Evolutionary conservation across 1,139 yeast species (phyloP), one percentile per base, ranked within the genome.

Genomic region (Candida frijolesensis): DNA sequence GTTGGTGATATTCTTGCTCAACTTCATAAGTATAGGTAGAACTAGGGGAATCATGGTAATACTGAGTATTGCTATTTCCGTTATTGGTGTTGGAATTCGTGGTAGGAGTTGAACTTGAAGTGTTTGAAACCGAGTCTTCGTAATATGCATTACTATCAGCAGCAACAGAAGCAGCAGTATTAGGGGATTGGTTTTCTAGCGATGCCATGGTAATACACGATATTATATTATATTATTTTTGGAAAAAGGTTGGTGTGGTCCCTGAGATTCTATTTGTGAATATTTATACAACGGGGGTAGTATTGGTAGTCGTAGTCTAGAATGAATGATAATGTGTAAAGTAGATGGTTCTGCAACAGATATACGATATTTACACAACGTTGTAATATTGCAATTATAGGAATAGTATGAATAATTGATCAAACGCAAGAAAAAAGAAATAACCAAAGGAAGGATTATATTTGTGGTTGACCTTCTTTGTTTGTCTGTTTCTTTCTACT

Each of bases 1-100:
- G 50, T 15, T 42, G 35, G n/a, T 29, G 44, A 14, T 33, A 42
- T 25, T 43, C 45, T 15, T 16, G 33, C 3, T 43, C 45, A 15
- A 43, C 45, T 9, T 43, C 45, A 22, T 43, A 43, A 11, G 45
- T 43, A 33, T 43, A 43, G 12, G 45, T 43, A 6, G 45, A 43
- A 9, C 62, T 62, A 34, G 63, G 69, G 8, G 47, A 35, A 12
- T 70, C 74, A 37, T 64, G 70, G 58, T 70, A 72, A 53, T 70
- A 71, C n/a, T 43, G 39, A 27, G 14, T 34, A 18, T 34, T 25
- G 18, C 10, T 25, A 25, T 25, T 25, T 2, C 29, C 29, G 7
- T 25, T 25, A 9, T 18, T 19, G 22, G 48, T 54, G 25, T 59
- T 39, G 12, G 41, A 38, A 7, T 50, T 30, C 4, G 67, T 74